Conservation (phyloP, 441 rosid genomes). For the Daphne laureola region DNA sequence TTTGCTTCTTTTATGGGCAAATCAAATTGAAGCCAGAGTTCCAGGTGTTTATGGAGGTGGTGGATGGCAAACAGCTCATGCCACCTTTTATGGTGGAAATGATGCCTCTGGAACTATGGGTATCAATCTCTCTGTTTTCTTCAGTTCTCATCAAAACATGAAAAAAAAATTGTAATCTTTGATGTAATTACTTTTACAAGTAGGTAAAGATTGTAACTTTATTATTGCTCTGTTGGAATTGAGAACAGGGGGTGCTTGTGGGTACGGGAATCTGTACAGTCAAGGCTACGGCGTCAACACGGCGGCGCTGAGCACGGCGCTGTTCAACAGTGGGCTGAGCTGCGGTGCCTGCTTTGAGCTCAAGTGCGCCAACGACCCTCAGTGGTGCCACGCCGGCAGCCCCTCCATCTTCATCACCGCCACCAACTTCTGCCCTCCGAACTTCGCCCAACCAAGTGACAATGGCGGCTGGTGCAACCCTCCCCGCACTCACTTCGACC, state of each 20-base stretch:
- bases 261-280: conserved; percentile 75
- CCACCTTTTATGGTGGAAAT: conserved; percentile 76
- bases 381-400: conserved; percentile 80
- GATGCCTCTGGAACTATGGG: conserved; percentile 94
- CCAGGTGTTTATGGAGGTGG: conserved; percentile 45
- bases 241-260: conserved; percentile 68
- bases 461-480: conserved; percentile 96
- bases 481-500: conserved; percentile 80
- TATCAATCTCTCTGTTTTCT: conserved; percentile 7
- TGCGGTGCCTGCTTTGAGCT: conserved; percentile 84
- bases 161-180: background rate
- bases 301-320: conserved; percentile 80
- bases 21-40: conserved; percentile 36
- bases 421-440: conserved; percentile 86
- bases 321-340: conserved; percentile 72
- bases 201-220: too few relatives aligned
- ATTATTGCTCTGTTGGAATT: background rate
- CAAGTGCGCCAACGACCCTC: conserved; percentile 60
- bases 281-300: conserved; percentile 89
- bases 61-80: conserved; percentile 67
- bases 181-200: background rate
- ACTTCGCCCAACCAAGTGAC: conserved; percentile 56
- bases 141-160: background rate
- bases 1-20: conserved; percentile 14
- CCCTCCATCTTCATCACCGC: conserved; percentile 79